Base-by-base conservation (phyloP, 2,329 filamentous ascomycete genomes). In the Colletotrichum sidae region DNA sequence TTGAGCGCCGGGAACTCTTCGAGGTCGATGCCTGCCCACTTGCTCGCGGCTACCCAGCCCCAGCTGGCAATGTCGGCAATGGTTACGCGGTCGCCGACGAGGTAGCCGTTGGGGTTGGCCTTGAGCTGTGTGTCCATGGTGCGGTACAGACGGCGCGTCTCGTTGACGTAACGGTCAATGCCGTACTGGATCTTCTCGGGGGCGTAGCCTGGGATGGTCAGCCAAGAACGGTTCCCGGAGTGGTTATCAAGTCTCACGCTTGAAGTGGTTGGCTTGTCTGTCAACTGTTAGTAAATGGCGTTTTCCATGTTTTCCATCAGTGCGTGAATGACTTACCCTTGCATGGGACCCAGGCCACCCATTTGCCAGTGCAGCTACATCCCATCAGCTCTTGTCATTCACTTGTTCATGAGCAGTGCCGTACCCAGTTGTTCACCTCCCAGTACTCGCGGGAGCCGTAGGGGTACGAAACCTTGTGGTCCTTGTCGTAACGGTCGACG, bases 131-230 rank as follows among this genome's bases (percentile, higher is more conserved):
- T 87, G 73, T 97, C 90, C 65, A 97, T 81, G 17, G 93, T 90
- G 55, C 88, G 83, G 80, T 96, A 97, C 2, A 97, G 83, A 12
- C 94, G 89, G n/a, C 90, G 85, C 0, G 91, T 93, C 80, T 97
- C 94, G 74, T 93, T 96, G 73, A 84, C 81, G 80, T 97, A 97
- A 52, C 94, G 87, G 73, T 92, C 88, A 60, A 96, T 88, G 68
- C 91, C 93, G 75, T 97, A 97, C 72, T 90, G 83, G 72, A 97
- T 95, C 75, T 86, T 88, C 75, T 94, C 91, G 0, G 92, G 92
- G 1, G 93, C 93, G 73, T 97, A 96, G 60, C 83, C 84, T 86
- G 62, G 10, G 15, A 34, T 57, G 15, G 15, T 68, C 25, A 42
- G 42, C 37, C 13, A 12, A 34, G 38, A 42, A 34, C 39, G n/a